phyloP scores from a whole-genome alignment of 2,329 filamentous ascomycete species.

The Aspergillus ruber region DNA sequence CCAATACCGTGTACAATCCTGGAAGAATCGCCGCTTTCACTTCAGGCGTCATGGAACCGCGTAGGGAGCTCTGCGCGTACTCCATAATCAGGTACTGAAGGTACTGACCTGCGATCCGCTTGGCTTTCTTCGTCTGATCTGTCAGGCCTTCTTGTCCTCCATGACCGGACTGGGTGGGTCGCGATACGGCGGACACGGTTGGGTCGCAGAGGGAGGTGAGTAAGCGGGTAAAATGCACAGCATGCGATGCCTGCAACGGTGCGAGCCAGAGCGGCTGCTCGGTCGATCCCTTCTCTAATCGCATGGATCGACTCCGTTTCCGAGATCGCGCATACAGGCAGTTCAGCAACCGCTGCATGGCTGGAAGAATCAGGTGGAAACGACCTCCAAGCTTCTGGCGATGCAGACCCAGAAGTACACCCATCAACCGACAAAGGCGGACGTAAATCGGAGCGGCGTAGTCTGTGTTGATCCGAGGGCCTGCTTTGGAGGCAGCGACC shows the following conservation, averaged over 20 bases:
- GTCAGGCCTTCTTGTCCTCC: conserved; percentile 44
- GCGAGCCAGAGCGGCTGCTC: conserved; percentile 27
- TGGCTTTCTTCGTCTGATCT: conserved; percentile 55
- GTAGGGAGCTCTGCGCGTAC: conserved; percentile 50
- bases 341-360: conserved; percentile 50
- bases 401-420: conserved; percentile 50
- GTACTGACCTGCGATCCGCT: conserved; percentile 52
- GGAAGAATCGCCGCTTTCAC: conserved; percentile 49
- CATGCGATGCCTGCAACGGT: conserved; percentile 38
- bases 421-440: conserved; percentile 49
- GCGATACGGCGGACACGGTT: conserved; percentile 49
- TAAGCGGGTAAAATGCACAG: conserved; percentile 47
- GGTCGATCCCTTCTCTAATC: conserved; percentile 15
- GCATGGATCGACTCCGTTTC: conserved; percentile 24
- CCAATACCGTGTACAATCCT: conserved; percentile 48
- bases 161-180: conserved; percentile 20
- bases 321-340: conserved; percentile 49
- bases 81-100: conserved; percentile 52
- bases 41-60: conserved; percentile 43
- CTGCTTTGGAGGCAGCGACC: conserved; percentile 27
- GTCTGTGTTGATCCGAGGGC: conserved; percentile 25
- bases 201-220: conserved; percentile 58
- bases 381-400: conserved; percentile 54
- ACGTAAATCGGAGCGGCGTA: conserved; percentile 43
- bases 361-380: conserved; percentile 52